phyloP scores from a whole-genome alignment of 1,139 yeast genomes.

The Nakaseomyces bracarensis region DNA sequence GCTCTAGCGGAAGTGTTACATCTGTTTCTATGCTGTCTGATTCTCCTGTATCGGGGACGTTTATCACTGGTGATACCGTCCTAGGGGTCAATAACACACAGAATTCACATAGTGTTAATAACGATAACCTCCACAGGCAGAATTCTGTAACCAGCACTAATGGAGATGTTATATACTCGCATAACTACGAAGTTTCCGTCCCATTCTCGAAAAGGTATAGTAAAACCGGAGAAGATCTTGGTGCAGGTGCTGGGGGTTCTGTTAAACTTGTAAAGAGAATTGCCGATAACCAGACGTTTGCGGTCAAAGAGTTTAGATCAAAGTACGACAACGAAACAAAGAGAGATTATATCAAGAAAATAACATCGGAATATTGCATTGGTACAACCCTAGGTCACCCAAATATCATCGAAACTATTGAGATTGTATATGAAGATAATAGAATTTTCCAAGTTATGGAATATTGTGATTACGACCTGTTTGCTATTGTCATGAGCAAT shows the following conservation, averaged over 20 bases:
- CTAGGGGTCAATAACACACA: slow-evolving; percentile 14
- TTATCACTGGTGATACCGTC: slow-evolving; percentile 5
- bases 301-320: slow-evolving; percentile 85
- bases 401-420: slow-evolving; percentile 83
- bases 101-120: slow-evolving; percentile 13
- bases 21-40: slow-evolving; percentile 14
- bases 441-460: slow-evolving; percentile 90
- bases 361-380: slow-evolving; percentile 91
- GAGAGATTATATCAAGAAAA: slow-evolving; percentile 85
- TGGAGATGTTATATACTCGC: slow-evolving; percentile 28
- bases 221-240: slow-evolving; percentile 76
- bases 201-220: slow-evolving; percentile 71
- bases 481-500: slow-evolving; percentile 93
- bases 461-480: slow-evolving; percentile 85
- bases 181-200: slow-evolving; percentile 29
- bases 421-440: slow-evolving; percentile 82
- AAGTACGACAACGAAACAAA: slow-evolving; percentile 68
- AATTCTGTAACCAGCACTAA: slow-evolving; percentile 17
- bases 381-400: slow-evolving; percentile 88
- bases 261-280: slow-evolving; percentile 68
- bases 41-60: slow-evolving; percentile 20
- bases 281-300: slow-evolving; percentile 66
- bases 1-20: slow-evolving; percentile 13
- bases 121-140: slow-evolving; percentile 16
- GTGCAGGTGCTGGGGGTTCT: slow-evolving; percentile 96